Evolutionary conservation across 2,329 filamentous ascomycete species (phyloP), one percentile per base, ranked within the genome.

Genomic region (Exophiala phaeomuriformis): DNA sequence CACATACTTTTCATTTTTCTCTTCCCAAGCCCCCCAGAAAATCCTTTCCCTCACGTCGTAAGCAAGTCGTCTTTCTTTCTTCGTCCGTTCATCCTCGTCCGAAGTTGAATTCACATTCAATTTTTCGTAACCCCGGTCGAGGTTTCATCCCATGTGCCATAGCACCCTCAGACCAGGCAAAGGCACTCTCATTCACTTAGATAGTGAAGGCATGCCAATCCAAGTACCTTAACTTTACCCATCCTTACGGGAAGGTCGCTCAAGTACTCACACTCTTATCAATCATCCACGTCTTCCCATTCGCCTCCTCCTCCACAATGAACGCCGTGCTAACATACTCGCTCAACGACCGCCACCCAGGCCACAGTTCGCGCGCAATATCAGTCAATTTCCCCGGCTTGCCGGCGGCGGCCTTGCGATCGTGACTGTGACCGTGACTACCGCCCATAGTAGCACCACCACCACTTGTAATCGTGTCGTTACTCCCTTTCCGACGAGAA

Each of bases 261-360:
- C 51, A 63, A 29, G 60, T 62, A 51, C 61, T 63, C 9, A 61
- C 48, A 31, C 47, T 72, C 70, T 67, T 63, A 36, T 78, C 75
- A 57, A 75, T 72, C 91, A 96, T 97, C 93, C 93, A 98, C 10
- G 86, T 88, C 65, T 93, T 73, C 3, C 91, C 91, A 67, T 97
- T 97, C 32, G 90, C 89, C 63, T 90, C 86, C 72, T 98, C 93
- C 69, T 98, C 93, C 8, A 96, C 79, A 0, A 89, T 88, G 64
- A 97, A 97, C 30, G 94, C 90, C 68, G 97, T 93, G 46, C 87
- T 79, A 1, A 91, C 91, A 68, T 97, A 98, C 70, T 97, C 93
- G 67, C 96, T 90, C 62, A 97, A 79, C 31, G 88, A 87, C 51
- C 93, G 79, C 61, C 89, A 89, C 3, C 90, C 93, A 67, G 95